Percentiles rank a stretch among this genome's conserved stretches.
These are phyloP conservation scores for Trifolium subterraneum DNA, from an alignment of 306 rosid genomes.

Conservation along the genomic window DNA sequence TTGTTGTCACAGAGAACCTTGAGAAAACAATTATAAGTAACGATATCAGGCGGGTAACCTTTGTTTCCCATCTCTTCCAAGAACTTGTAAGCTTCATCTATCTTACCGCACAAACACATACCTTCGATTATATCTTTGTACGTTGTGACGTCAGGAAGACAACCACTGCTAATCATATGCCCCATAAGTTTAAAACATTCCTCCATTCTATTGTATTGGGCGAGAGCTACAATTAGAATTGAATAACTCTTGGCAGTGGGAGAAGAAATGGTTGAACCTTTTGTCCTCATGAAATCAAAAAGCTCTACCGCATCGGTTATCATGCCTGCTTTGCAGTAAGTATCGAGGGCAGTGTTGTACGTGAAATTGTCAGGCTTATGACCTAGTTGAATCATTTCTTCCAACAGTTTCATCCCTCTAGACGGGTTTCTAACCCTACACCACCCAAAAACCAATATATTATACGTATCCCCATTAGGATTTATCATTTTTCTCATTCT, in stretches of 20 bases:
- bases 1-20: constrained; percentile 83
- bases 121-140: constrained; percentile 85
- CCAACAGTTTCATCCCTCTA: constrained; percentile 74
- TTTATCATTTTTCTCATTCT: constrained; percentile 65
- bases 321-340: constrained; percentile 84
- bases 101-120: constrained; percentile 80
- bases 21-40: constrained; percentile 89
- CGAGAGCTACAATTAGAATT: constrained; percentile 78
- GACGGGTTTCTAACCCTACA: constrained; percentile 88
- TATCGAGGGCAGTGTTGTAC: constrained; percentile 79
- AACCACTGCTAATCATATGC: constrained; percentile 80
- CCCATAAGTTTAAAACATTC: constrained; percentile 70
- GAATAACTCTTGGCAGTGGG: constrained; percentile 87
- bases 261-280: constrained; percentile 77
- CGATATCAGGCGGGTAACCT: constrained; percentile 90
- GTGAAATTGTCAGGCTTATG: constrained; percentile 81
- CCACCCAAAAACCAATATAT: constrained; percentile 87
- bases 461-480: constrained; percentile 73
- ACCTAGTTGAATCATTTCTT: constrained; percentile 79
- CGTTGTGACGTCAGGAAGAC: constrained; percentile 93
- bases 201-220: constrained; percentile 68
- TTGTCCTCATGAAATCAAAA: constrained; percentile 85
- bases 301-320: constrained; percentile 69
- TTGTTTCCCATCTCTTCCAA: constrained; percentile 93
- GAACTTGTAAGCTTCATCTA: constrained; percentile 77